These are phyloP conservation scores for Musa schizocarpa DNA, from an alignment of 176 grass and related monocot genomes.

Conservation along the genomic window DNA sequence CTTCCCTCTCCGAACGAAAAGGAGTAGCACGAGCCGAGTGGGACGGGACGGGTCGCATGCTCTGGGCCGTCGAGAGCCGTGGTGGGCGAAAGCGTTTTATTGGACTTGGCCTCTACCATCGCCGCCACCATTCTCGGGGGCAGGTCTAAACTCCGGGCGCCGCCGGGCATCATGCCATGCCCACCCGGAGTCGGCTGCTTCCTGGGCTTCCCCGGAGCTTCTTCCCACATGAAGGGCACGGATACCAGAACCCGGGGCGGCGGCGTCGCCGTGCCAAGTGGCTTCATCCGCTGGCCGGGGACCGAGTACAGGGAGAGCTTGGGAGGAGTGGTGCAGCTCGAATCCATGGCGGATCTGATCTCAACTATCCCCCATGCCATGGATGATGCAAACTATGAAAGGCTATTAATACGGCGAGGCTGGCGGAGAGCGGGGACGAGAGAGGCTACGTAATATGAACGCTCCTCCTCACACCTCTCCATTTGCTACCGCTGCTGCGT, in stretches of 20 bases:
- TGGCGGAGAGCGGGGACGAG: no score
- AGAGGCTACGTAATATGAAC: no score
- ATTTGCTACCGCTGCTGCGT: no score
- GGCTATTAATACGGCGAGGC: no score
- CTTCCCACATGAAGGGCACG: conserved; percentile 76
- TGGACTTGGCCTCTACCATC: not conserved
- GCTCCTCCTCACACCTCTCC: no score
- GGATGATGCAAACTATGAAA: no score
- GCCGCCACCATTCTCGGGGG: conserved; percentile 42
- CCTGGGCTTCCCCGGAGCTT: conserved; percentile 56
- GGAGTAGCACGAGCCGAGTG: not conserved
- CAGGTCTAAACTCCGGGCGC: conserved; percentile 31
- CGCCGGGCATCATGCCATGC: not conserved
- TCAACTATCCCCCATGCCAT: no score
- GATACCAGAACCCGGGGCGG: conserved; percentile 21
- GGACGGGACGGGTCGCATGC: not conserved
- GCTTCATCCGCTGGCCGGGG: conserved; percentile 4
- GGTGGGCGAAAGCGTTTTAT: not conserved
- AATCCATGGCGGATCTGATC: not conserved
- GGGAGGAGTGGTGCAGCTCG: not conserved
- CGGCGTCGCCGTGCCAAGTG: conserved; percentile 31
- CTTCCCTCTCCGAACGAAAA: not conserved
- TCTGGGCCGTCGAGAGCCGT: not conserved
- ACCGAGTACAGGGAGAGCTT: conserved; percentile 17
- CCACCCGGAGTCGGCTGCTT: not conserved